phyloP scores from a whole-genome alignment of 208 protist genomes.

The Leishmania mexicana region DNA sequence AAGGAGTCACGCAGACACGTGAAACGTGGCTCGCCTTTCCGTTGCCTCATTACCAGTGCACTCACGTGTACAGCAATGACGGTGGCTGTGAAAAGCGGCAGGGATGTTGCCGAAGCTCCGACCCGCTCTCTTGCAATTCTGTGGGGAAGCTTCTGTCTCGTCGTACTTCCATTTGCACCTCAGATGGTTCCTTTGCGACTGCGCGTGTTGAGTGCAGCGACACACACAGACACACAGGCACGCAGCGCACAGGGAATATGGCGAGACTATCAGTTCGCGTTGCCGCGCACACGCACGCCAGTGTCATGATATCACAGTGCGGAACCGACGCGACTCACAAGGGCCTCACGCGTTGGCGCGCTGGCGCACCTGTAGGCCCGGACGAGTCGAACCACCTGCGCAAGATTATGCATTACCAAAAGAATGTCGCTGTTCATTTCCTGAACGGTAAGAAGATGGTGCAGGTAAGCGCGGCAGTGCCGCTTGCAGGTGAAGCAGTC shows the following conservation, averaged over 20 bases:
- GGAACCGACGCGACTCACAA: slow-evolving; percentile 33
- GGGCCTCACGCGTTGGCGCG: slow-evolving; percentile 23
- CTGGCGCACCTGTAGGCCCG: slow-evolving; percentile 26
- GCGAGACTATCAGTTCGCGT: not conserved
- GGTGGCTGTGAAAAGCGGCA: not conserved
- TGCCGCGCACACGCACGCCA: not conserved
- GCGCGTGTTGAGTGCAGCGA: not conserved
- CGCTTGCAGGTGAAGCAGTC: slow-evolving; percentile 78
- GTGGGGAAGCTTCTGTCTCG: not conserved
- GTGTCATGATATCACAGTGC: slow-evolving; percentile 20
- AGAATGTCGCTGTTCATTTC: slow-evolving; percentile 91
- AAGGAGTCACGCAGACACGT: not conserved
- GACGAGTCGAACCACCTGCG: slow-evolving; percentile 41
- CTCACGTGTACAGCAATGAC: not conserved
- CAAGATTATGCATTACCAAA: slow-evolving; percentile 83
- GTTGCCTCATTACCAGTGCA: not conserved
- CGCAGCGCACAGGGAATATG: not conserved
- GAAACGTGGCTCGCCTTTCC: not conserved
- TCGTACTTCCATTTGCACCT: not conserved
- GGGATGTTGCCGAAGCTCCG: not conserved
- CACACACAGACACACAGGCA: not conserved
- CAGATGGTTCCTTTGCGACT: not conserved
- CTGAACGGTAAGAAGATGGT: slow-evolving; percentile 87
- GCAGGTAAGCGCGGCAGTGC: slow-evolving; percentile 83
- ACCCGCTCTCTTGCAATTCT: not conserved